phyloP scores from a whole-genome alignment of 495 filamentous ascomycete genomes.

The Penicillium malachiteum region DNA sequence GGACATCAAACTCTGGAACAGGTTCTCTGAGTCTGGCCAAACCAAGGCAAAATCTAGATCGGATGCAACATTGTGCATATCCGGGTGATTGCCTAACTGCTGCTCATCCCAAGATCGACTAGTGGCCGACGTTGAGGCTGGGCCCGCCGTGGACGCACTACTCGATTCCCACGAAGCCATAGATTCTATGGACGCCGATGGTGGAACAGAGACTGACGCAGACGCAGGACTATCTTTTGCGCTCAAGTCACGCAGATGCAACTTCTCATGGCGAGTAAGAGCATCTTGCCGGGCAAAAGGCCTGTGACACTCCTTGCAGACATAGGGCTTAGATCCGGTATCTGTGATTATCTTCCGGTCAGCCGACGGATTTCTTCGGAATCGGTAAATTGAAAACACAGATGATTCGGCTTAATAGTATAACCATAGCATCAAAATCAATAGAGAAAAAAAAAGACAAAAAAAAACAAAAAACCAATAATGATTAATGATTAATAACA shows the following conservation, averaged over 20 bases:
- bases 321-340: constrained; percentile 46
- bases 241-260: constrained; percentile 37
- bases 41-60: constrained; percentile 46
- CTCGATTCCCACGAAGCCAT: constrained; percentile 28
- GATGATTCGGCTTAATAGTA: background rate
- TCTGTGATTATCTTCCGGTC: constrained; percentile 29
- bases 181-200: constrained; percentile 21
- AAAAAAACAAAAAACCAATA: background rate
- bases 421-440: background rate
- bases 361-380: constrained; percentile 14
- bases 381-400: background rate
- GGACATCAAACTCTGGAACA: constrained; percentile 49
- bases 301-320: constrained; percentile 43
- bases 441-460: constrained; percentile 4
- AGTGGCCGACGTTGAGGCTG: constrained; percentile 23
- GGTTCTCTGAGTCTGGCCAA: constrained; percentile 50
- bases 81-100: constrained; percentile 15
- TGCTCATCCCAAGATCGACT: constrained; percentile 29
- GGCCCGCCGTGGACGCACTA: constrained; percentile 22
- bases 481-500: background rate
- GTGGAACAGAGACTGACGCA: constrained; percentile 15
- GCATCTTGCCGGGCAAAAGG: constrained; percentile 50
- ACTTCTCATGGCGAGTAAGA: constrained; percentile 47
- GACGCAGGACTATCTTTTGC: constrained; percentile 24
- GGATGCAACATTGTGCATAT: constrained; percentile 26